A percentile compares a stretch with the other conserved stretches of the same genome.
Conservation (phyloP, 192 early-diverging fungal genomes). For the Backusella liffmaniae region DNA sequence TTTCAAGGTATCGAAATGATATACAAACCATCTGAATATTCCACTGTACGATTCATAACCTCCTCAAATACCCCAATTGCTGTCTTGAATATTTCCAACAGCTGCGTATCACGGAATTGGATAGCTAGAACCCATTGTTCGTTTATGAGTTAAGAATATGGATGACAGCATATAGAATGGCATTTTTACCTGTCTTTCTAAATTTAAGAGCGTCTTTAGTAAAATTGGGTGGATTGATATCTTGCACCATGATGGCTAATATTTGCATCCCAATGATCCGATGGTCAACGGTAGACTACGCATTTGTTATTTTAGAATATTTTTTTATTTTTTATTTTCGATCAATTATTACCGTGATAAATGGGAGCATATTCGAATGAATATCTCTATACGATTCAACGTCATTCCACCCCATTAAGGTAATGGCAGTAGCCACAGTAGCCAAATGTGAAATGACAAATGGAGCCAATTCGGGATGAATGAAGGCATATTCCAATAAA, state of each 20-base stretch:
- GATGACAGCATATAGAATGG: neutral
- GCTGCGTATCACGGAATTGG: conserved; percentile 42
- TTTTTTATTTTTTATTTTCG: no score
- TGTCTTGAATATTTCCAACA: conserved; percentile 29
- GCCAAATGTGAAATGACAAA: conserved; percentile 60
- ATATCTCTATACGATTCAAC: conserved; percentile 58
- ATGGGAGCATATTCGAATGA: conserved; percentile 50
- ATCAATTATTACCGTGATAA: conserved; percentile 45
- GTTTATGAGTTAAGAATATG: neutral
- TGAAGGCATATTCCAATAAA: conserved; percentile 56
- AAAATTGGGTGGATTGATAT: conserved; percentile 66
- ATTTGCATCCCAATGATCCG: conserved; percentile 71
- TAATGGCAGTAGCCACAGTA: conserved; percentile 58
- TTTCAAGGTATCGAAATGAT: neutral
- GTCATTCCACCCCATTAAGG: conserved; percentile 74
- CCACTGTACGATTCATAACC: conserved; percentile 27
- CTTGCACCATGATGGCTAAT: conserved; percentile 63
- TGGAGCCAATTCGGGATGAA: conserved; percentile 49
- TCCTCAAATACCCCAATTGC: conserved; percentile 36
- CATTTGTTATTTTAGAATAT: neutral
- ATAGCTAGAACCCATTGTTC: conserved; percentile 26
- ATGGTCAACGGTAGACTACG: conserved; percentile 51
- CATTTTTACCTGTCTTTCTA: conserved; percentile 57
- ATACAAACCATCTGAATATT: conserved; percentile 41
- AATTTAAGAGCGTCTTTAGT: conserved; percentile 58